Evolutionary conservation across 768 basidiomycete species (phyloP).

Genomic region (Floccularia luteovirens): DNA sequence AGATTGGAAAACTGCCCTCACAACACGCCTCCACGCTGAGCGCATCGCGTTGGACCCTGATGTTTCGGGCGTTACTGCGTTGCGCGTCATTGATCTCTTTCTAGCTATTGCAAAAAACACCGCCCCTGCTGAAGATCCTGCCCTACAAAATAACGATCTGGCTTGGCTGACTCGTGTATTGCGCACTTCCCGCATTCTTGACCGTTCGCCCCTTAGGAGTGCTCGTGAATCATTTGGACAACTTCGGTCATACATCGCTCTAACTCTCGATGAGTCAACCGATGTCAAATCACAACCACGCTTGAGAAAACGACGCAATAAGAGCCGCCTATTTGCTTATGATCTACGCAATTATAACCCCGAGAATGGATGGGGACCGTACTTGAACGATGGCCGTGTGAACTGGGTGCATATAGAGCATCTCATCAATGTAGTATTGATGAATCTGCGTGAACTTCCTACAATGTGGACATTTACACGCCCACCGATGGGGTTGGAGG

Average conservation of each 20-base stretch:
- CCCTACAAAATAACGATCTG: not conserved
- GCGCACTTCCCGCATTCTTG: conserved; percentile 1
- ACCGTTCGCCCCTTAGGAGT: no score
- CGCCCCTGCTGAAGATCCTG: not conserved
- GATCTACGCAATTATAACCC: conserved; percentile 51
- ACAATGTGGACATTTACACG: conserved; percentile 22
- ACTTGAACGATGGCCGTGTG: conserved; percentile 27
- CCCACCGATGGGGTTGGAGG: conserved; percentile 45
- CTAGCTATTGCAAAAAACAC: not conserved
- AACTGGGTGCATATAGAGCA: conserved; percentile 63
- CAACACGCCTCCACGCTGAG: not conserved
- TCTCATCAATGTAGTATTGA: conserved; percentile 43
- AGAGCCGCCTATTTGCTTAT: conserved; percentile 55
- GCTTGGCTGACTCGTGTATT: not conserved
- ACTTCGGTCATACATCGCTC: conserved; percentile 40
- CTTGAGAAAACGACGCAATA: conserved; percentile 27
- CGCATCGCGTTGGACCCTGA: not conserved
- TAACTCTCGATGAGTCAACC: conserved; percentile 28
- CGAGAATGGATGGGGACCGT: conserved; percentile 56
- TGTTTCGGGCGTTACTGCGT: not conserved
- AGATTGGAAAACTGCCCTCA: not conserved
- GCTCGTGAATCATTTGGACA: conserved; percentile 18
- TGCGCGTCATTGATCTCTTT: not conserved
- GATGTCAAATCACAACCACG: conserved; percentile 17
- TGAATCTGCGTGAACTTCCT: conserved; percentile 43